These are phyloP conservation scores for Ceratocystis colombiana DNA, from an alignment of 2,329 filamentous ascomycete genomes.

Conservation along the genomic window DNA sequence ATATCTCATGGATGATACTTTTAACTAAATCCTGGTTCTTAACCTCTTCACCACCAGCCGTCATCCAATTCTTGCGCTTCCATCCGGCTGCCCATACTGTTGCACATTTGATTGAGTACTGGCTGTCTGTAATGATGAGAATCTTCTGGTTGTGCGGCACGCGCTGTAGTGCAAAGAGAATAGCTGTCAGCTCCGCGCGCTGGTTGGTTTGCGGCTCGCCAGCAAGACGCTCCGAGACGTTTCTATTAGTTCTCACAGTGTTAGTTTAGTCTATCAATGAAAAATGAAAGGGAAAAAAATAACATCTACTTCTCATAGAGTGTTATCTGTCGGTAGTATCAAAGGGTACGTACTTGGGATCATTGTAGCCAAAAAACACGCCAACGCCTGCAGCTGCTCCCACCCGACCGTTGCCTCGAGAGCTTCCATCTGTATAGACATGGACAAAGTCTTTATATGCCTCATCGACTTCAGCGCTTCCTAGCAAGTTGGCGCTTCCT, in stretches of 20 bases:
- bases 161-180: constrained; percentile 71
- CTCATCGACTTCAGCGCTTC: constrained; percentile 25
- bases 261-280: background rate
- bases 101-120: constrained; percentile 82
- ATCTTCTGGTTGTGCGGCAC: constrained; percentile 58
- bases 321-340: background rate
- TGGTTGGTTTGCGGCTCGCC: constrained; percentile 82
- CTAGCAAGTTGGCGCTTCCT: background rate
- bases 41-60: constrained; percentile 57
- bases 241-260: constrained; percentile 33
- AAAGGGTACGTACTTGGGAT: constrained; percentile 39
- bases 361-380: constrained; percentile 51
- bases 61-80: constrained; percentile 68
- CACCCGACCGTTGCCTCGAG: constrained; percentile 46
- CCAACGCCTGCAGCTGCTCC: constrained; percentile 52
- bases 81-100: constrained; percentile 74
- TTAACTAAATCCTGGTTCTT: constrained; percentile 81
- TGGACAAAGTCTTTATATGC: constrained; percentile 32
- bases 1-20: constrained; percentile 59
- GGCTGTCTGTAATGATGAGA: constrained; percentile 77
- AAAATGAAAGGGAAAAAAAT: background rate
- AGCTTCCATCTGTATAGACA: constrained; percentile 55
- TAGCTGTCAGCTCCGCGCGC: constrained; percentile 84
- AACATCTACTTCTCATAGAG: background rate
- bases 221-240: constrained; percentile 63